Percentiles rank a stretch among this genome's conserved stretches.
Conservation (phyloP, 2,329 filamentous ascomycete genomes). For the Coccinonectria pachysandricola region DNA sequence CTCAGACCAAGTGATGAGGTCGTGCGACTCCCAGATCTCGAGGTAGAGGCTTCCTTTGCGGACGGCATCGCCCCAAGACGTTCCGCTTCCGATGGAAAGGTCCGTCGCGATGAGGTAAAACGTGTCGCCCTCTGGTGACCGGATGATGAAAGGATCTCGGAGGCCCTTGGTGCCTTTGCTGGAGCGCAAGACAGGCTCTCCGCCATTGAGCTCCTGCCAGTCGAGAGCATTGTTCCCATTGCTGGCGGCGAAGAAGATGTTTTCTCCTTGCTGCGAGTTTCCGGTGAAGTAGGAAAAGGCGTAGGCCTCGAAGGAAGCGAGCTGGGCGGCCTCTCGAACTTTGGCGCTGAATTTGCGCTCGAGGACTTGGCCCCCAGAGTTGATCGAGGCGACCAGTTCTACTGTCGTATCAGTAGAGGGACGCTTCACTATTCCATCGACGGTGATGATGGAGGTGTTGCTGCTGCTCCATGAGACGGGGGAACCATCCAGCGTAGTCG, state of each 20-base stretch:
- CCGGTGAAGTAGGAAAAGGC: conserved; percentile 43
- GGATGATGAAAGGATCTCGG: conserved; percentile 43
- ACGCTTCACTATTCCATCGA: conserved; percentile 26
- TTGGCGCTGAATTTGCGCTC: conserved; percentile 25
- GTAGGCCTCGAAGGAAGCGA: conserved; percentile 33
- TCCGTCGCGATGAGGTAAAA: conserved; percentile 44
- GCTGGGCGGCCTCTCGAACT: conserved; percentile 21
- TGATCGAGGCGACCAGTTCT: conserved; percentile 26
- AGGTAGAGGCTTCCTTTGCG: conserved; percentile 38
- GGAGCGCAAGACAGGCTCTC: conserved; percentile 35
- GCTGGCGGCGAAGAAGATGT: conserved; percentile 41
- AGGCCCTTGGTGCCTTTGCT: conserved; percentile 37
- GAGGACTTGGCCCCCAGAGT: conserved; percentile 9
- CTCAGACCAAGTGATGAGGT: conserved; percentile 39
- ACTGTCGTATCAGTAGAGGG: conserved; percentile 18
- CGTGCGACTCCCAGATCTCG: conserved; percentile 42
- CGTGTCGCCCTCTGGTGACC: conserved; percentile 37
- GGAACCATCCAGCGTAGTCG: conserved; percentile 19
- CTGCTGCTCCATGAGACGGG: conserved; percentile 27
- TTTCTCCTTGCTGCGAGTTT: conserved; percentile 33
- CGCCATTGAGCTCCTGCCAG: conserved; percentile 40
- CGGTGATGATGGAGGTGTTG: conserved; percentile 22
- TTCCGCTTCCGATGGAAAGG: conserved; percentile 43
- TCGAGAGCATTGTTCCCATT: conserved; percentile 41
- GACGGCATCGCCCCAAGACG: conserved; percentile 39